These are phyloP conservation scores for Kluyveromyces dobzhanskii DNA, from an alignment of 805 yeast genomes.

Conservation along the genomic window DNA sequence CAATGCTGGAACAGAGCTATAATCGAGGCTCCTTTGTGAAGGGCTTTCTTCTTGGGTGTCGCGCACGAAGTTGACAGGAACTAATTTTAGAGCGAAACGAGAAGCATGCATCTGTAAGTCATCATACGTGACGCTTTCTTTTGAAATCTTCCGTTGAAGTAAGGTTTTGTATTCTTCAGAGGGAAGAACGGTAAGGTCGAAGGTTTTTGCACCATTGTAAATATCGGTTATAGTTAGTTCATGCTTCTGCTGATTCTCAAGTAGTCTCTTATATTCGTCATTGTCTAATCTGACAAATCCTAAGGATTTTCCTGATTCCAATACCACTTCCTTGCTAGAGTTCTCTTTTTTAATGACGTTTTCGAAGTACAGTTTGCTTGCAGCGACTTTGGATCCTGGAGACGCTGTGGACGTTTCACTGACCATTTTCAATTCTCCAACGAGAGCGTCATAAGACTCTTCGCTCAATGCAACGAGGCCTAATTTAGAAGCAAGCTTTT, in stretches of 20 bases:
- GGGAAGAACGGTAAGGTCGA: conserved; percentile 37
- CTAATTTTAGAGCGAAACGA: conserved; percentile 29
- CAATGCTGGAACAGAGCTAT: neutral
- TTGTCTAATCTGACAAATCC: conserved; percentile 29
- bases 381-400: conserved; percentile 23
- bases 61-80: conserved; percentile 20
- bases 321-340: conserved; percentile 20
- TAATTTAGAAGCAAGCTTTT: conserved; percentile 21
- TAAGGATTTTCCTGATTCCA: conserved; percentile 28
- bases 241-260: conserved; percentile 25
- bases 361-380: conserved; percentile 30
- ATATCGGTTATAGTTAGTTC: conserved; percentile 28
- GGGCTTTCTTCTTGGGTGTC: neutral
- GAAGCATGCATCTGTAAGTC: conserved; percentile 30
- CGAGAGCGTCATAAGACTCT: conserved; percentile 9
- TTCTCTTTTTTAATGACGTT: conserved; percentile 24
- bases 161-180: conserved; percentile 35
- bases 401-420: conserved; percentile 8
- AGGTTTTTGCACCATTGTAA: conserved; percentile 31
- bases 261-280: conserved; percentile 28
- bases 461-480: conserved; percentile 25
- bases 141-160: conserved; percentile 20
- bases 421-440: conserved; percentile 5
- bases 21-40: neutral
- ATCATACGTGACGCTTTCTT: conserved; percentile 22